A percentile compares a stretch with the other conserved stretches of the same genome.
Conservation (phyloP, 1,284 basidiomycete species). For the Cryptococcus hybrid region DNA sequence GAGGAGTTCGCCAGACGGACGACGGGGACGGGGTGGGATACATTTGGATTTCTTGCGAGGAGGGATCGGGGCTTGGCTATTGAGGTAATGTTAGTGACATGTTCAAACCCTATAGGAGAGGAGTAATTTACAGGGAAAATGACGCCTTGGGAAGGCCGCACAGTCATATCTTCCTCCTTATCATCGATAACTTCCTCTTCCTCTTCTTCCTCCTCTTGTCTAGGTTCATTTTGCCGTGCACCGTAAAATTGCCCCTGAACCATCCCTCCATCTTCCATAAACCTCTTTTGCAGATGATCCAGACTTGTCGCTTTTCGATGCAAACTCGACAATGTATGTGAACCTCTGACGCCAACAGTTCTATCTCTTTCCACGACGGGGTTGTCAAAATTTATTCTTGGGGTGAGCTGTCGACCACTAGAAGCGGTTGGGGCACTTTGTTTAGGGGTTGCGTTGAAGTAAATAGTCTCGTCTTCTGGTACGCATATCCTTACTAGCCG, state of each 20-base stretch:
- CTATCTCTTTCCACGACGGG: constrained; percentile 19
- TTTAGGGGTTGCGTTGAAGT: constrained; percentile 8
- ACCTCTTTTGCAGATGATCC: constrained; percentile 35
- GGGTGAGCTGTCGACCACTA: constrained; percentile 7
- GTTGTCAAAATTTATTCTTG: constrained; percentile 9
- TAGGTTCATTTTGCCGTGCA: constrained; percentile 17
- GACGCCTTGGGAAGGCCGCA: constrained; percentile 44
- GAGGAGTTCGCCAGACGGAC: constrained; percentile 9
- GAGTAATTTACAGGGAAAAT: constrained; percentile 12
- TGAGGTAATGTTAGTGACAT: too few species aligned
- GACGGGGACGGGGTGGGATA: not conserved
- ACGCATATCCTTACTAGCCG: constrained; percentile 75
- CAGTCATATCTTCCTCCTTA: constrained; percentile 43
- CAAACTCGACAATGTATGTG: constrained; percentile 53
- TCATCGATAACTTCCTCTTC: constrained; percentile 38
- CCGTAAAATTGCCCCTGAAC: constrained; percentile 8
- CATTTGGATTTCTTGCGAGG: too few species aligned
- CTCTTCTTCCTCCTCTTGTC: constrained; percentile 36
- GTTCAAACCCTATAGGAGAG: not conserved
- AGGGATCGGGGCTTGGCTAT: too few species aligned
- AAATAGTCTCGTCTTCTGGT: constrained; percentile 32
- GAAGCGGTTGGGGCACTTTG: constrained; percentile 6
- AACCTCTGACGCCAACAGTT: constrained; percentile 34
- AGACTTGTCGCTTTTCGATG: constrained; percentile 53
- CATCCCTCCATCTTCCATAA: constrained; percentile 30